Evolutionary conservation across 2,329 filamentous ascomycete species (phyloP), one percentile per base, ranked within the genome.

Genomic region (Fusarium sp.): DNA sequence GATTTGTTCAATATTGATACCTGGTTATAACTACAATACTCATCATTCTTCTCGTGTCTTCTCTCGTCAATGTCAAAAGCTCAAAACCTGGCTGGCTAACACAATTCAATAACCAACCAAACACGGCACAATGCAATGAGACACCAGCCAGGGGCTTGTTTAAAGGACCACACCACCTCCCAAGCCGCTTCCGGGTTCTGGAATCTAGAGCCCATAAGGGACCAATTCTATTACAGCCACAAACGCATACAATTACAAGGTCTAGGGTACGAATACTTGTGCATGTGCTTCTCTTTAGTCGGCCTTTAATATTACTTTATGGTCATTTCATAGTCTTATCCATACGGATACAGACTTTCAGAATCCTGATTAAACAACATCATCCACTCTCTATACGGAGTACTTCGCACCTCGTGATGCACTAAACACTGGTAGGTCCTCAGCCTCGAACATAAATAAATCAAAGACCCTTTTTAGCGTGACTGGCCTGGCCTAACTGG

Each of bases 251-350:
- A 17, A 37, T 43, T 56, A 30, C 4, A 17, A 37, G 62, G 67
- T 73, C 71, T 65, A 67, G 71, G 71, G 71, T 72, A 67, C 48
- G 33, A 54, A 25, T 50, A 39, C 59, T 47, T 48, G 35, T 64
- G 56, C 41, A 62, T 62, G 54, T 30, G 35, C 48, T 54, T 56
- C 25, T 20, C 32, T 30, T 30, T 23, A 55, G 43, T 33, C 23
- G 55, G 41, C 32, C 43, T 46, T 35, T 45, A 49, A 50, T 27
- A 23, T 25, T 49, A 40, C 50, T 56, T 60, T 47, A 35, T 44
- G 17, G 35, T 30, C 41, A 56, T 59, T 45, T 59, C 25, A 35
- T 13, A 27, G 8, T 56, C 39, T 49, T 44, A 23, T 25, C 41
- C 44, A 48, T 61, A 54, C 45, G 41, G 39, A 52, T 61, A 54